Base-by-base conservation (phyloP, 768 basidiomycete species). In the Leccinum disarticulatum region DNA sequence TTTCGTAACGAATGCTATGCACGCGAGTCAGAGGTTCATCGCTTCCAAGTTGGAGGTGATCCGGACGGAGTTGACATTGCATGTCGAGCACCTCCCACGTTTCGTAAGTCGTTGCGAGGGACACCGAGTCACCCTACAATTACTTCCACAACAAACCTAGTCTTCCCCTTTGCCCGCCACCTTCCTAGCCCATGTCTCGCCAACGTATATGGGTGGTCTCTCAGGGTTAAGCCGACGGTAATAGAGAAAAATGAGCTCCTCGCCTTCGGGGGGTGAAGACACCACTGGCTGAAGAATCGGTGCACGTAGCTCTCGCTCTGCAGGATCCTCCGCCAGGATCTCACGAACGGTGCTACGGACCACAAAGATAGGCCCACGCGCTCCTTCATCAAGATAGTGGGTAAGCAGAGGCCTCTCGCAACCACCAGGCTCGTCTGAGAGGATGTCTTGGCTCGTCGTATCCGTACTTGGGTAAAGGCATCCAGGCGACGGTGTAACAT, bases 31-130 rank as follows among this genome's bases (percentile, higher is more conserved):
- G 68, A 38, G 6, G 3, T 68, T 70, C 56, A 52, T 68, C 3
- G 4, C 17, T 3, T 1, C 52, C 25, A 70, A 61, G 58, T 28
- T 70, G 33, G 61, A 66, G 60, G 69, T 70, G 49, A 68, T 68
- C 36, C 58, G 41, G 46, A 64, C 66, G 4, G 62, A 54, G 27
- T 28, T 68, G 54, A 11, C 11, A 17, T 3, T 49, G 25, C 25
- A 8, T 25, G 25, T 27, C 27, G 22, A 49, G 48, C 48, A 49
- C 14, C 8, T 49, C n/a, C 48, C 48, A 27, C 14, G 48, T 14
- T 49, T 49, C 6, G 48, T 49, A 49, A 49, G 48, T 49, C 48
- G 15, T 49, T 27, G 22, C 1, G 25, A 49, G 25, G 22, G 25
- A 46, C 43, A 33, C 11, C 31, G 33, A 33, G 5, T 13, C 33